Conservation (phyloP, 768 basidiomycete species). For the Holtermanniella nyarrowii region DNA sequence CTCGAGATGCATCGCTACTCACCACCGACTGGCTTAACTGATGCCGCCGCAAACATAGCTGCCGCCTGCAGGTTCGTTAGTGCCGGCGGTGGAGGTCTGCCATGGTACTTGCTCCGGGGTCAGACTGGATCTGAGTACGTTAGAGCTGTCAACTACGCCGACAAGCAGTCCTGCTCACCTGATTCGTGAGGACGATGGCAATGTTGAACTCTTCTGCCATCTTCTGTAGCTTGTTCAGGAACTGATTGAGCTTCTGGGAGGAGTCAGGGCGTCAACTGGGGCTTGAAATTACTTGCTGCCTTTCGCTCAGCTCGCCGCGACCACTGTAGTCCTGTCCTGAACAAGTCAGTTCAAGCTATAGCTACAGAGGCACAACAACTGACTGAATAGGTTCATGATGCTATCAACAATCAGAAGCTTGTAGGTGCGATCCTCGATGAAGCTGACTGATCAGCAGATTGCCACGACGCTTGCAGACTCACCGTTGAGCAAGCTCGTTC, state of each 20-base stretch:
- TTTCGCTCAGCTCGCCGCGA: constrained; percentile 83
- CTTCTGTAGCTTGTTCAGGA: constrained; percentile 78
- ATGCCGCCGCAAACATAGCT: constrained; percentile 71
- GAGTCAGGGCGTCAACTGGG: constrained; percentile 6
- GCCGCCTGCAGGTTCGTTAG: constrained; percentile 24
- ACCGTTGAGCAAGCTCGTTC: constrained; percentile 36
- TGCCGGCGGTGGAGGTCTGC: not conserved
- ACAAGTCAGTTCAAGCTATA: not conserved
- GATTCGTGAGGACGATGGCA: constrained; percentile 78
- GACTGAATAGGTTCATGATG: constrained; percentile 89
- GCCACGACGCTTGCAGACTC: not conserved
- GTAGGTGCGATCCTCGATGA: constrained; percentile 33
- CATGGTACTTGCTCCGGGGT: constrained; percentile 56
- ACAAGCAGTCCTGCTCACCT: constrained; percentile 46
- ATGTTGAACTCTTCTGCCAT: constrained; percentile 68
- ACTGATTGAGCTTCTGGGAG: constrained; percentile 66
- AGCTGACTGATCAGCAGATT: constrained; percentile 33
- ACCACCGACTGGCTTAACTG: constrained; percentile 66
- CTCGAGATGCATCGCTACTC: not conserved
- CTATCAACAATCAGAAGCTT: constrained; percentile 74
- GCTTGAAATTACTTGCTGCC: constrained; percentile 69
- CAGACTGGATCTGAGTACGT: constrained; percentile 49
- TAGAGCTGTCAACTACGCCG: not conserved
- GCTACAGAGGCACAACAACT: constrained; percentile 1
- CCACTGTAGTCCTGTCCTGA: constrained; percentile 71